Base-by-base conservation (phyloP, 1,284 basidiomycete genomes). In the Boletus holoroseus region DNA sequence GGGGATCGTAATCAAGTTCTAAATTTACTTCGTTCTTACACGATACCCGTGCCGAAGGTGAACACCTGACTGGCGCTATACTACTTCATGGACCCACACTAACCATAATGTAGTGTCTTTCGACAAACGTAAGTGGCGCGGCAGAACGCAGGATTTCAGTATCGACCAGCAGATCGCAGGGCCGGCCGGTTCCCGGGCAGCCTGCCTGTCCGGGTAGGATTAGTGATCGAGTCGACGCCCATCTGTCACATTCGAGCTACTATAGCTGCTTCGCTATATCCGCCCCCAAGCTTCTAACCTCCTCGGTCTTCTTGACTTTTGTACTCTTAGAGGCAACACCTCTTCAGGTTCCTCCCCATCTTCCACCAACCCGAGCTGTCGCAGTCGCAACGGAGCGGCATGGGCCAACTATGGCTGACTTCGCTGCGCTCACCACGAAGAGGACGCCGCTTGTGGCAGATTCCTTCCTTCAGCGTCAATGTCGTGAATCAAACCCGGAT, bases 381-480 rank as follows among this genome's bases (percentile, higher is more conserved):
- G 76, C 76, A 22, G 60, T 66, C 24, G 69, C 71, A 13, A 70
- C 62, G 46, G 71, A 72, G 28, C 69, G 71, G 18, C 56, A 68
- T 27, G 79, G 77, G 0, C 79, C 79, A 4, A 81, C 79, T 20
- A 65, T 70, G 53, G 75, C 76, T 50, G 79, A 82, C 58, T 75
- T 76, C 55, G 62, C 62, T 42, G 63, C 62, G 31, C 64, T 66
- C 50, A 53, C 48, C 28, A 46, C 56, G 7, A 55, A 56, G 56
- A 67, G 61, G 55, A 77, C 74, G 27, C 72, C 71, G 42, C 71
- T 81, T 50, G 73, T 72, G 54, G 71, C 73, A 53, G 77, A 79
- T 59, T 60, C 65, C 26, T 60, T 63, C 50, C 56, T 59, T 27
- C 56, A 60, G 43, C 49, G 20, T 48, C 55, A 62, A 48, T 53